These are phyloP conservation scores for Nannochloropsis granulata DNA, from an alignment of 108 stramenopile genomes.

Conservation along the genomic window DNA sequence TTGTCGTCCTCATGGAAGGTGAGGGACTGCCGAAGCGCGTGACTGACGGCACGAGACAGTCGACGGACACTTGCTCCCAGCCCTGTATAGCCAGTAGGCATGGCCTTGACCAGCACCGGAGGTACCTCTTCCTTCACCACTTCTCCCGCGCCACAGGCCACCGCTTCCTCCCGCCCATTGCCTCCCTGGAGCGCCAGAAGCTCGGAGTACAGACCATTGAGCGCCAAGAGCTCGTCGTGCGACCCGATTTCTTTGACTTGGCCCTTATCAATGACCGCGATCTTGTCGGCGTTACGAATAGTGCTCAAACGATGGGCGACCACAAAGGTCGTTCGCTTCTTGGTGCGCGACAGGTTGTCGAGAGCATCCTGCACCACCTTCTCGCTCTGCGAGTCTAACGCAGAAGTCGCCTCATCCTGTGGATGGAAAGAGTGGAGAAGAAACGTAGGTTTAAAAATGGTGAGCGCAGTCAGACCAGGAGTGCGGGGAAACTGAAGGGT, in stretches of 20 bases:
- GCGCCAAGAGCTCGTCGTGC: constrained; percentile 56
- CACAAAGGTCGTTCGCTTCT: constrained; percentile 26
- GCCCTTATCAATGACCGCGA: constrained; percentile 72
- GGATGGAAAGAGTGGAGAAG: no score
- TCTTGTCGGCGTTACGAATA: constrained; percentile 58
- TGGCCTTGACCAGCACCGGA: background rate
- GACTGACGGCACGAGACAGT: background rate
- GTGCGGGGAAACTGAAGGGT: no score
- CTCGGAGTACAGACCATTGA: constrained; percentile 47
- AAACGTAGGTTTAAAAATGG: no score
- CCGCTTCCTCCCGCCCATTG: background rate
- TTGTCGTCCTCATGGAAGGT: background rate
- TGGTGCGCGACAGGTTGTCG: constrained; percentile 31
- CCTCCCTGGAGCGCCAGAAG: constrained; percentile 18
- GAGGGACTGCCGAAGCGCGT: background rate
- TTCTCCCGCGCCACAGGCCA: background rate
- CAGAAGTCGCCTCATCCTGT: constrained; percentile 36
- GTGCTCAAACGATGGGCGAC: constrained; percentile 51
- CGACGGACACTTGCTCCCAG: background rate
- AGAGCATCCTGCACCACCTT: constrained; percentile 35
- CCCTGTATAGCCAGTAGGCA: background rate
- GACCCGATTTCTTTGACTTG: constrained; percentile 52
- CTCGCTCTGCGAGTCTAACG: constrained; percentile 36
- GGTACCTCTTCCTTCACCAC: background rate
- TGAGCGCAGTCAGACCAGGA: no score